Percentiles rank a stretch among this genome's conserved stretches.
Evolutionary conservation across 768 basidiomycete species (phyloP).

Genomic region (Naganishia friedmannii): DNA sequence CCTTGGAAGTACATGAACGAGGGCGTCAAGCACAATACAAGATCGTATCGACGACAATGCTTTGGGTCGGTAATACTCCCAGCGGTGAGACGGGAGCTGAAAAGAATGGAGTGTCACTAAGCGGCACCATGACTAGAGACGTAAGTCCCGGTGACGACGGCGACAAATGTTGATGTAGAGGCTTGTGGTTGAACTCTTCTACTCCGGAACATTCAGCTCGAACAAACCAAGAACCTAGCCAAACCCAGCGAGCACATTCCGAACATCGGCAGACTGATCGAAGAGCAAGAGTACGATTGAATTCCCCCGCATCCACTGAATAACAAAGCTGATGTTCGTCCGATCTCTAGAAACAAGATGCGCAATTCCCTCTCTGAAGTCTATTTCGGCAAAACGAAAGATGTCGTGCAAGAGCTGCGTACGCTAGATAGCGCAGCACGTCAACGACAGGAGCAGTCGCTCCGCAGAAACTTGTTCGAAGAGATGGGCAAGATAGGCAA

Average conservation of each 20-base stretch:
- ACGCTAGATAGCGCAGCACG: slow-evolving; percentile 65
- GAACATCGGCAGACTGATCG: slow-evolving; percentile 92
- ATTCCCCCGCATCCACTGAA: neutral
- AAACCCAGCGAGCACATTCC: slow-evolving; percentile 79
- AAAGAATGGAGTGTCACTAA: slow-evolving; percentile 76
- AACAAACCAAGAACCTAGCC: slow-evolving; percentile 79
- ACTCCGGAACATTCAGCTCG: slow-evolving; percentile 58
- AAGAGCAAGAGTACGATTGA: slow-evolving; percentile 79
- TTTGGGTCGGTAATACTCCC: slow-evolving; percentile 68
- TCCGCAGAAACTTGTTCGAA: slow-evolving; percentile 15
- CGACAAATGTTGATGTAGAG: neutral
- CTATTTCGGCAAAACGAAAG: slow-evolving; percentile 94
- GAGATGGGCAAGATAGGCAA: slow-evolving; percentile 25
- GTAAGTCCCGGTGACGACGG: slow-evolving; percentile 55
- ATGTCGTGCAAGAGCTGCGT: slow-evolving; percentile 87
- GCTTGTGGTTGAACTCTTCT: neutral
- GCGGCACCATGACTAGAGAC: slow-evolving; percentile 97
- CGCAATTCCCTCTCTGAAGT: slow-evolving; percentile 83
- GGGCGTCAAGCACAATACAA: slow-evolving; percentile 93
- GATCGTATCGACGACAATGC: slow-evolving; percentile 94
- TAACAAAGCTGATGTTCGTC: neutral
- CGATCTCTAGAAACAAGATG: slow-evolving; percentile 71
- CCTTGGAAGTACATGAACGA: slow-evolving; percentile 89
- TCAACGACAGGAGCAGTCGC: slow-evolving; percentile 16
- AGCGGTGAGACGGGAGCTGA: slow-evolving; percentile 54